These are phyloP conservation scores for Nigrograna mackinnonii DNA, from an alignment of 2,329 filamentous ascomycete species.

Conservation along the genomic window DNA sequence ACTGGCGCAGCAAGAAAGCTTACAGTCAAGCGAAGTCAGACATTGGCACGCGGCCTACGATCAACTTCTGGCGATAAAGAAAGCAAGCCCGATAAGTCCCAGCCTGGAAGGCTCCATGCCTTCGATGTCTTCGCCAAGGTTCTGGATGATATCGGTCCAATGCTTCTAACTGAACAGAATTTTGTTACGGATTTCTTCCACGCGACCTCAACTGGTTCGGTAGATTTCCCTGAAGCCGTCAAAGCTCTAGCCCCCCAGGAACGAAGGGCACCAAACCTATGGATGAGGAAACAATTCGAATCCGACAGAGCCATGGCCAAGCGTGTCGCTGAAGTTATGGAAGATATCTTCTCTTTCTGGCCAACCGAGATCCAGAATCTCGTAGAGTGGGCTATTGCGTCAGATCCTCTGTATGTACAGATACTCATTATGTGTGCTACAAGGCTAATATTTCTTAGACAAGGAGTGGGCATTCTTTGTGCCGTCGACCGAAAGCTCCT, in stretches of 20 bases:
- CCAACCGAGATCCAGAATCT: conserved; percentile 76
- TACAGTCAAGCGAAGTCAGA: conserved; percentile 93
- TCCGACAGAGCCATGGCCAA: conserved; percentile 86
- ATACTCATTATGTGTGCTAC: not conserved
- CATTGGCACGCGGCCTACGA: conserved; percentile 73
- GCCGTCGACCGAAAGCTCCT: conserved; percentile 78
- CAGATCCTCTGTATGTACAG: conserved; percentile 75
- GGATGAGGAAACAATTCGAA: conserved; percentile 77
- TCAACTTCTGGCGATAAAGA: conserved; percentile 68
- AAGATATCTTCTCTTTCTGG: conserved; percentile 83
- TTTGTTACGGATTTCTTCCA: conserved; percentile 98
- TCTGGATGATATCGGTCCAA: conserved; percentile 78
- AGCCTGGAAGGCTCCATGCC: conserved; percentile 69
- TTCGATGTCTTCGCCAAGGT: conserved; percentile 82
- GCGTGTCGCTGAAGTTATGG: conserved; percentile 84
- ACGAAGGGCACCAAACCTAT: conserved; percentile 73
- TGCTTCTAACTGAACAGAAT: conserved; percentile 93
- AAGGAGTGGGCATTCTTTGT: conserved; percentile 86
- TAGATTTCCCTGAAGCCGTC: conserved; percentile 84
- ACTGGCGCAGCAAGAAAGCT: conserved; percentile 76
- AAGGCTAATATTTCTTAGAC: conserved; percentile 52
- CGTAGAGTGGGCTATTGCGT: conserved; percentile 79
- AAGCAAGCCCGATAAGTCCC: conserved; percentile 59
- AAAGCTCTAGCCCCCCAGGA: conserved; percentile 66
- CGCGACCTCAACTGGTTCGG: conserved; percentile 77